Percentiles rank a stretch among this genome's conserved stretches.
phyloP scores from a whole-genome alignment of 2,329 filamentous ascomycete genomes.

The Dryadomyces quercivorus region DNA sequence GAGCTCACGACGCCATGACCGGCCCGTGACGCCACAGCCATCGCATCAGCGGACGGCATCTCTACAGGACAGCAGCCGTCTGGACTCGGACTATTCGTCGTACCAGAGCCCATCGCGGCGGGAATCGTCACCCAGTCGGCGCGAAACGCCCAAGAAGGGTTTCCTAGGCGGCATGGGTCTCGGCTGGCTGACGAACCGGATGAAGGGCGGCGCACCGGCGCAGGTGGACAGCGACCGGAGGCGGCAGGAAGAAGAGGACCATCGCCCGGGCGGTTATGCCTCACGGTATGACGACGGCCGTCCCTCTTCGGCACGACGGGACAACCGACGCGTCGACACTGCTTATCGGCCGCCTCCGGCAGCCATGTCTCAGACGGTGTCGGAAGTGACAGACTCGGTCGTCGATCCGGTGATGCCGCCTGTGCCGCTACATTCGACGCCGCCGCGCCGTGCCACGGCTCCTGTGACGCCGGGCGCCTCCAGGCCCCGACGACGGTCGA shows the following conservation, averaged over 20 bases:
- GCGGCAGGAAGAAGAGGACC: constrained; percentile 33
- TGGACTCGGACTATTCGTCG: constrained; percentile 43
- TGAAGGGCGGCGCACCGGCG: constrained; percentile 37
- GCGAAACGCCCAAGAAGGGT: constrained; percentile 38
- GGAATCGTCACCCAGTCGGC: constrained; percentile 25
- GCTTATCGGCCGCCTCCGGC: constrained; percentile 4
- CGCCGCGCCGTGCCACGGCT: neutral
- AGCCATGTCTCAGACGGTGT: constrained; percentile 10
- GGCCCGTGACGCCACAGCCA: constrained; percentile 34
- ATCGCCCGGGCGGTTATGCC: constrained; percentile 43
- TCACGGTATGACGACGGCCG: constrained; percentile 57
- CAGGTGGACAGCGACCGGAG: constrained; percentile 31
- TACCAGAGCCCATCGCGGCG: constrained; percentile 52
- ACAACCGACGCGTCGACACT: constrained; percentile 3
- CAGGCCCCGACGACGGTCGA: neutral
- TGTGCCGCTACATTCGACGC: neutral
- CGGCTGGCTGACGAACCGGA: constrained; percentile 55
- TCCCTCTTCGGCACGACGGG: constrained; percentile 32
- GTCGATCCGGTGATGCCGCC: constrained; percentile 19
- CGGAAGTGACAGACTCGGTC: constrained; percentile 22
- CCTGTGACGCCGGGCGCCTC: neutral
- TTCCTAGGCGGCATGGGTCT: constrained; percentile 50
- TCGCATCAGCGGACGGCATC: constrained; percentile 32
- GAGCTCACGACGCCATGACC: constrained; percentile 6
- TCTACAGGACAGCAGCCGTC: constrained; percentile 21